phyloP scores from a whole-genome alignment of 306 rosid genomes.

The Datisca glomerata region DNA sequence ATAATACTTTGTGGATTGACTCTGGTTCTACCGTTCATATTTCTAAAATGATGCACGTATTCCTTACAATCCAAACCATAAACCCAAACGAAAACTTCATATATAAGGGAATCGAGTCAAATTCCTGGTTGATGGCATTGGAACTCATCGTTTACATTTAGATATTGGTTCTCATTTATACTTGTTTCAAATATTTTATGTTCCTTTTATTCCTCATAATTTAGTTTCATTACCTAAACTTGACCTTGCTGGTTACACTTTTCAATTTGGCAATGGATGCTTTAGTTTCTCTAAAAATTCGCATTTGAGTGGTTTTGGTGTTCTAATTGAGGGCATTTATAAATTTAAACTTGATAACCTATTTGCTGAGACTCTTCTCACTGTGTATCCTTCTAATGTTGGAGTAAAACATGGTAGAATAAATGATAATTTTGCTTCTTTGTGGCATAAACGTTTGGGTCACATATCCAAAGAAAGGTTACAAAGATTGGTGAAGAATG shows the following conservation, averaged over 20 bases:
- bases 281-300: neutral
- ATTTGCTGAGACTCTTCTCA: neutral
- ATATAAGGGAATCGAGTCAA: neutral
- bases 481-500: neutral
- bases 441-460: neutral
- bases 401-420: no score
- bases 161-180: neutral
- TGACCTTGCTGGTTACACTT: neutral
- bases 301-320: neutral
- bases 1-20: neutral
- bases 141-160: neutral
- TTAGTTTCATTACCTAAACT: neutral
- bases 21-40: neutral
- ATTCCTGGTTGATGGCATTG: neutral
- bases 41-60: neutral
- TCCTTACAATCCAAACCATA: neutral
- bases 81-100: neutral
- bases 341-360: neutral
- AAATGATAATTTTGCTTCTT: neutral
- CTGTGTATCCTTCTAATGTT: neutral
- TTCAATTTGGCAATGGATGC: neutral
- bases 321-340: neutral
- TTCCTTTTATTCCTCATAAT: neutral
- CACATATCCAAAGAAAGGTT: neutral
- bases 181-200: slow-evolving; percentile 2